Conservation (phyloP, 2,329 filamentous ascomycete species). For the Diaporthe amygdali region DNA sequence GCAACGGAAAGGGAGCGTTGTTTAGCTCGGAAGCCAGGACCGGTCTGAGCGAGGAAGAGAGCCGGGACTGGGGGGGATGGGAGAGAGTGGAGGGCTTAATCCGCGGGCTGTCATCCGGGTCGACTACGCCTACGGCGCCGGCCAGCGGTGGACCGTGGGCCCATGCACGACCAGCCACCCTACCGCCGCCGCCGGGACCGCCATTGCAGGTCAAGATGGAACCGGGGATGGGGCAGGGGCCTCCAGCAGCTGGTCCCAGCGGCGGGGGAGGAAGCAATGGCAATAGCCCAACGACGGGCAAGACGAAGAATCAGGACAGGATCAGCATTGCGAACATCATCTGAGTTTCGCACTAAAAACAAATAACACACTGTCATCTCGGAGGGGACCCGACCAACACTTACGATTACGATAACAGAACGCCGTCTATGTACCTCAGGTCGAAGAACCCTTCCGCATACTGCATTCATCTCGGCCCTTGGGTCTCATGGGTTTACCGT, state of each 20-base stretch:
- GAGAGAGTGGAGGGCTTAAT: conserved; percentile 71
- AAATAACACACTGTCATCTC: not conserved
- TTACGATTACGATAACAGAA: not conserved
- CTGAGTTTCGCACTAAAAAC: conserved; percentile 27
- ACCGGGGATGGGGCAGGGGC: conserved; percentile 23
- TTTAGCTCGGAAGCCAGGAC: conserved; percentile 54
- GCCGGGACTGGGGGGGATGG: conserved; percentile 82
- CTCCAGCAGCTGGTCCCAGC: conserved; percentile 18
- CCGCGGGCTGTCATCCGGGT: conserved; percentile 52
- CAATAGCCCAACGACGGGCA: conserved; percentile 38
- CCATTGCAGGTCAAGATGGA: conserved; percentile 38
- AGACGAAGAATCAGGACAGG: conserved; percentile 47
- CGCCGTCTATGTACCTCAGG: not conserved
- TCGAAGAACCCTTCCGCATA: not conserved
- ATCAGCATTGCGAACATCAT: conserved; percentile 54
- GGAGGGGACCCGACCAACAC: not conserved
- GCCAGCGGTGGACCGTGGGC: conserved; percentile 17
- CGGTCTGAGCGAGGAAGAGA: conserved; percentile 60
- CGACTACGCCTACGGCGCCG: conserved; percentile 27
- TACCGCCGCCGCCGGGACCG: conserved; percentile 9
- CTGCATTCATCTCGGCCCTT: not conserved
- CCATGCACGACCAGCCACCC: conserved; percentile 18
- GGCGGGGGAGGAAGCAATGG: conserved; percentile 29
- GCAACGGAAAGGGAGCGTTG: conserved; percentile 39
- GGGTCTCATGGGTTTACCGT: not conserved